phyloP scores from a whole-genome alignment of 2,329 filamentous ascomycete species.

The Colletotrichum sp. region DNA sequence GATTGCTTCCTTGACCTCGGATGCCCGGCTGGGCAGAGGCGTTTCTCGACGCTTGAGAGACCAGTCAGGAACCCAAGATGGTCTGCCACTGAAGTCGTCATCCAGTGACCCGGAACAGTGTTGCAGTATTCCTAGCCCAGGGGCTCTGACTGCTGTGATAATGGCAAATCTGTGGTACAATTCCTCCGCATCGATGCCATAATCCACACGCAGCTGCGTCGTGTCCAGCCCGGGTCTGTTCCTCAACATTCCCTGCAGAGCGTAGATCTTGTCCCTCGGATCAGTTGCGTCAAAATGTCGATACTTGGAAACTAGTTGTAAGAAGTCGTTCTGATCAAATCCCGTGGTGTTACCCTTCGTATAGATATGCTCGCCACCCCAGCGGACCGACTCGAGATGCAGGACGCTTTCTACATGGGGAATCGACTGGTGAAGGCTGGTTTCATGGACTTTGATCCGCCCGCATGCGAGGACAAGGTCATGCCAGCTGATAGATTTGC shows the following conservation, averaged over 20 bases:
- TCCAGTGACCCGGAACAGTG: neutral
- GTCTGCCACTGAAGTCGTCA: neutral
- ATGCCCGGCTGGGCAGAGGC: neutral
- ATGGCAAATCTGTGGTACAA: neutral
- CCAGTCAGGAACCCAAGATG: neutral
- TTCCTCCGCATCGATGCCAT: neutral
- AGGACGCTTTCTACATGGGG: neutral
- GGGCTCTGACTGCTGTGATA: neutral
- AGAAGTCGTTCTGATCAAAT: neutral
- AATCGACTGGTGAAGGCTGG: neutral
- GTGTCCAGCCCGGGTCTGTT: neutral
- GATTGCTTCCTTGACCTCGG: neutral
- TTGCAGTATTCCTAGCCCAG: neutral
- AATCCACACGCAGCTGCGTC: neutral
- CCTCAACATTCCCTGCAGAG: constrained; percentile 18
- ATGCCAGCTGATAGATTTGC: neutral
- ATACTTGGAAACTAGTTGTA: neutral
- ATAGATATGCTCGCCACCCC: neutral
- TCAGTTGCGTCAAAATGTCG: constrained; percentile 16
- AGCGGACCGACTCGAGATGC: neutral
- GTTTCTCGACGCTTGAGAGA: neutral
- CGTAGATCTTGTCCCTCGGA: constrained; percentile 23
- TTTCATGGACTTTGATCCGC: neutral
- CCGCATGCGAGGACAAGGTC: neutral
- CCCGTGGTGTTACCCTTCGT: neutral